Evolutionary conservation across 768 basidiomycete genomes (phyloP), one percentile per base, ranked within the genome.

Genomic region (Steccherinum ochraceum): DNA sequence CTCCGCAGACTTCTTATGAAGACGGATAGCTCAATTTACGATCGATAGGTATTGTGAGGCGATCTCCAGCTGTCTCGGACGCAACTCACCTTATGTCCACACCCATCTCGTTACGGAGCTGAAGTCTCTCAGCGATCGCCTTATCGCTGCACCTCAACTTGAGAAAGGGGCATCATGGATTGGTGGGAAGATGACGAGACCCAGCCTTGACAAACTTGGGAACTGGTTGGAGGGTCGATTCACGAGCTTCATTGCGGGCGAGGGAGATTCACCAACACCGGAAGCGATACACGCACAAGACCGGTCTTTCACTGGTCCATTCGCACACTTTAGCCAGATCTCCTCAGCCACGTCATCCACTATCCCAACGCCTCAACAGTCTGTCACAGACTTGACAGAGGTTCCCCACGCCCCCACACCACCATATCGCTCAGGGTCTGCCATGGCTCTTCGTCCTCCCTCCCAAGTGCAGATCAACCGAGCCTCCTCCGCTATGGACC

Each of bases 191-290:
- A 74, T 94, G 55, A 77, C 83, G 27, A 93, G 94, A 60, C 93
- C 96, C 2, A 95, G 89, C 53, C 75, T 98, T 43, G 93, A 97
- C 64, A 85, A 84, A 26, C 81, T 98, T 45, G 89, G 93, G 23
- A 86, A 83, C 41, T 97, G 93, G 86, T 75, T 98, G 21, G 95
- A 93, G 68, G 87, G 89, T 12, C 81, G 88, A 16, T 81, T 99
- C 61, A 92, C 92, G 13, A 94, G 94, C 63, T 84, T 99, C 58
- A 93, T 99, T 53, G 90, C 94, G 7, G 96, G 95, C 2, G 93
- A 96, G 47, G 79, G 74, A n/a, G 87, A 87, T 35, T 64, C 70
- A 10, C 62, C 67, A 0, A 55, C 52, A 5, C 58, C 67, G 12
- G 70, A 72, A 13, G 67, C 77, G 11, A 61, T 64, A 4, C 65